Evolutionary conservation across 768 basidiomycete genomes (phyloP).

Genomic region (Pisolithus tinctorius): DNA sequence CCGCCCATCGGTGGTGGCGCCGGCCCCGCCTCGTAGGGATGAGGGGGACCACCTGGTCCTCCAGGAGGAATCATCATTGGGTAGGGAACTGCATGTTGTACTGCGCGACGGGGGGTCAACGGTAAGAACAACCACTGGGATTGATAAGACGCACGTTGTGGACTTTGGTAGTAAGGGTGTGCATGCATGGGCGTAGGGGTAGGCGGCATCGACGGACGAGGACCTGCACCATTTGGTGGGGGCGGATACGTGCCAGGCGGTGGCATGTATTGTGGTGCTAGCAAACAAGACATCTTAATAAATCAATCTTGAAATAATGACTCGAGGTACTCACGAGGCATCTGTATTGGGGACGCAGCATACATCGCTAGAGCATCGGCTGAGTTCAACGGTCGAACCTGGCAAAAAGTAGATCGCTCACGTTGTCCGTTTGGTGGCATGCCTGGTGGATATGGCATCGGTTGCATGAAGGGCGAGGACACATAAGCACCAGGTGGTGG

Average conservation of each 20-base stretch:
- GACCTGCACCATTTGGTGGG: conserved; percentile 71
- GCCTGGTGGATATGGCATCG: conserved; percentile 73
- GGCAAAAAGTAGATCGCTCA: conserved; percentile 6
- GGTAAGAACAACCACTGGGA: conserved; percentile 19
- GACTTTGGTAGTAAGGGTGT: conserved; percentile 85
- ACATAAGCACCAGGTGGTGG: conserved; percentile 78
- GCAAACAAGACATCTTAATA: conserved; percentile 4
- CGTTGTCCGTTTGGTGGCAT: conserved; percentile 72
- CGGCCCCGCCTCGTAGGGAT: conserved; percentile 67
- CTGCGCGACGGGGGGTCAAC: conserved; percentile 34
- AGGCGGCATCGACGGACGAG: conserved; percentile 86
- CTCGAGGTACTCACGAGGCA: conserved; percentile 62
- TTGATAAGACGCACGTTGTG: conserved; percentile 55
- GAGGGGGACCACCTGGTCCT: conserved; percentile 54
- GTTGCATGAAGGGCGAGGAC: conserved; percentile 77
- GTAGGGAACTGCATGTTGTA: conserved; percentile 81
- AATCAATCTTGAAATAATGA: background rate
- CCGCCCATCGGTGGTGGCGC: conserved; percentile 75
- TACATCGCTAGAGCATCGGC: conserved; percentile 58
- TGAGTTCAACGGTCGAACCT: background rate
- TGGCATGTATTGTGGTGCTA: conserved; percentile 74
- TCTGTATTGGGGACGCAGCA: conserved; percentile 74
- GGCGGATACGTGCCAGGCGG: conserved; percentile 73
- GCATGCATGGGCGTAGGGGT: conserved; percentile 84
- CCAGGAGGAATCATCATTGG: conserved; percentile 86